A percentile compares a stretch with the other conserved stretches of the same genome.
Conservation (phyloP, 306 rosid species). For the Acmispon strigosus region DNA sequence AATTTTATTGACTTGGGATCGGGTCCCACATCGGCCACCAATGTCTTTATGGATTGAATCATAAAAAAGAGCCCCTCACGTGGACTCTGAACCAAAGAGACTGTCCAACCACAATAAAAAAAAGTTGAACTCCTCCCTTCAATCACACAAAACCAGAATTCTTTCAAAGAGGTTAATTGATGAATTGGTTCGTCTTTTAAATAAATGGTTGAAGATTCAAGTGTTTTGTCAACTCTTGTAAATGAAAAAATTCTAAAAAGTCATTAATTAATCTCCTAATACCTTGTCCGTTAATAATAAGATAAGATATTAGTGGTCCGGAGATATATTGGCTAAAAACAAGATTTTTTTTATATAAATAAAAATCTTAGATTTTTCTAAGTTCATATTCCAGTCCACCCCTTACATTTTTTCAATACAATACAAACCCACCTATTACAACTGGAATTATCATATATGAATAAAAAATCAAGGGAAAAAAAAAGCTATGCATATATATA, state of each 20-base stretch:
- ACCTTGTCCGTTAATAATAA: too few species aligned
- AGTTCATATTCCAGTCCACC: background rate
- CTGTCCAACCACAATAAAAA: conserved; percentile 78
- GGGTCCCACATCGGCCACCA: conserved; percentile 89
- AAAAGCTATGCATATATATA: conserved; percentile 6
- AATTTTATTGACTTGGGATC: conserved; percentile 76
- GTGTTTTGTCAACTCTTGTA: too few species aligned
- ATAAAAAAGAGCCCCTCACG: conserved; percentile 99
- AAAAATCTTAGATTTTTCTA: background rate
- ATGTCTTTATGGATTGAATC: conserved; percentile 91
- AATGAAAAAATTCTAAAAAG: too few species aligned
- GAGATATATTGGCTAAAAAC: too few species aligned
- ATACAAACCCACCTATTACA: background rate
- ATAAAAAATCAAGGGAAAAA: background rate
- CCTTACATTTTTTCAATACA: background rate
- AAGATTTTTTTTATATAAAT: too few species aligned
- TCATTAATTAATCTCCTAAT: too few species aligned
- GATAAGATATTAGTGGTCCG: too few species aligned
- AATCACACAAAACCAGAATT: background rate
- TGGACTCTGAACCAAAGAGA: conserved; percentile 93
- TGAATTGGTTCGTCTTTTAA: too few species aligned
- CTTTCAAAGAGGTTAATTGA: too few species aligned
- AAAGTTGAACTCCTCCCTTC: conserved; percentile 29
- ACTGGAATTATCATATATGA: background rate
- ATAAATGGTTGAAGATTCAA: too few species aligned